Evolutionary conservation across 805 yeast species (phyloP).

Genomic region (Brettanomyces nanus): DNA sequence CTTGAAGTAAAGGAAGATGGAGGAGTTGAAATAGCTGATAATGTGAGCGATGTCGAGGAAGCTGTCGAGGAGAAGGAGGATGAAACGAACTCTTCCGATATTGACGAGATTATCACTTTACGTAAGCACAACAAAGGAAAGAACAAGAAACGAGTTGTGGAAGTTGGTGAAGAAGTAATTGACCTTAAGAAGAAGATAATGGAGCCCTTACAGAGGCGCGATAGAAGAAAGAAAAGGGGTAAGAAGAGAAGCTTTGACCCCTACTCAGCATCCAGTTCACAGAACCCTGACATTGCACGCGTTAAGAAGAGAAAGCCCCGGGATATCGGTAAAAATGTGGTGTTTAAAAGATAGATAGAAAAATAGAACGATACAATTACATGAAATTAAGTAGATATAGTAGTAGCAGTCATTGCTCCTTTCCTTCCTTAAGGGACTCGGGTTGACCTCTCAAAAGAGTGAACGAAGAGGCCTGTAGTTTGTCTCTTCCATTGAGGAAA

Average conservation of each 20-base stretch:
- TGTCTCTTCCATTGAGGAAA: conserved; percentile 89
- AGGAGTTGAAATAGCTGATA: not conserved
- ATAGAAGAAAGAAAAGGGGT: conserved; percentile 15
- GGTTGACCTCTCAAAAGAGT: conserved; percentile 81
- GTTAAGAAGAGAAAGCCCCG: conserved; percentile 20
- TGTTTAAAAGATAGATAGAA: conserved; percentile 20
- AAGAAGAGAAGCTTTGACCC: conserved; percentile 49
- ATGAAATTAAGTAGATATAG: not conserved
- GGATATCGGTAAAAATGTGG: conserved; percentile 21
- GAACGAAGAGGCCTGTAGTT: conserved; percentile 77
- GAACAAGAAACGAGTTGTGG: conserved; percentile 3
- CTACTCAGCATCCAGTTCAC: conserved; percentile 29
- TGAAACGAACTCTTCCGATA: conserved; percentile 15
- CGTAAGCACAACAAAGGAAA: conserved; percentile 20
- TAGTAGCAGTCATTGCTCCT: not conserved
- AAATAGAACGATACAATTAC: not conserved
- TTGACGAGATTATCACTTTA: conserved; percentile 25
- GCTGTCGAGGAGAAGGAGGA: conserved; percentile 6
- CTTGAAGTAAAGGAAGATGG: not conserved
- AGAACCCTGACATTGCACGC: conserved; percentile 15
- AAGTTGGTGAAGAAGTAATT: conserved; percentile 24
- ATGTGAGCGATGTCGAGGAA: not conserved
- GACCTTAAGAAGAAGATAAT: conserved; percentile 22
- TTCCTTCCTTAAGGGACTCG: conserved; percentile 33
- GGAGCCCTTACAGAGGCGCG: conserved; percentile 6